These are phyloP conservation scores for Trichoderma arundinaceum DNA, from an alignment of 2,329 filamentous ascomycete species.

Conservation along the genomic window DNA sequence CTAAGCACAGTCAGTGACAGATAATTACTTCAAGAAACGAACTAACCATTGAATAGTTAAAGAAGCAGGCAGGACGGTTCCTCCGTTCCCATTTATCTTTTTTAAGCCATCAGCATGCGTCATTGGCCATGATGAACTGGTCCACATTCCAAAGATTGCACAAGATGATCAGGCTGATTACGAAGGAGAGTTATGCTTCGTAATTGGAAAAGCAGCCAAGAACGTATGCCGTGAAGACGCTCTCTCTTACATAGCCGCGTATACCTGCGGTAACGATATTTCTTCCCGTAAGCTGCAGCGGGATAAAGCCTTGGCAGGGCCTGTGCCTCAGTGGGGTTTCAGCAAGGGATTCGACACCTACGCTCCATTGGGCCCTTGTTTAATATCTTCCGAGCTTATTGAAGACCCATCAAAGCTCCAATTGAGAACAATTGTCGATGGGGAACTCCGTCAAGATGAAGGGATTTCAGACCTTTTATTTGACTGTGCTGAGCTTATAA, in stretches of 20 bases:
- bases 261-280: slow-evolving; percentile 61
- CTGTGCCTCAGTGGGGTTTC: slow-evolving; percentile 62
- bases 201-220: slow-evolving; percentile 57
- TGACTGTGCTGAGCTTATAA: slow-evolving; percentile 46
- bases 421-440: slow-evolving; percentile 55
- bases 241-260: slow-evolving; percentile 57
- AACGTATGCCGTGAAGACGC: slow-evolving; percentile 53
- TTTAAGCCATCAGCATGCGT: slow-evolving; percentile 54
- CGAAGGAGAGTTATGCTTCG: slow-evolving; percentile 53
- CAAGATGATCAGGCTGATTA: slow-evolving; percentile 57
- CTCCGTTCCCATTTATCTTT: slow-evolving; percentile 57
- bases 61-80: slow-evolving; percentile 56
- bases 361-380: slow-evolving; percentile 56
- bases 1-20: slow-evolving; percentile 55
- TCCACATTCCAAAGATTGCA: slow-evolving; percentile 55
- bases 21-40: background rate
- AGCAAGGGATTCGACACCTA: slow-evolving; percentile 63
- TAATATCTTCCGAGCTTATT: slow-evolving; percentile 52
- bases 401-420: slow-evolving; percentile 50
- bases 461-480: slow-evolving; percentile 53
- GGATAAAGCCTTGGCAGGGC: slow-evolving; percentile 54
- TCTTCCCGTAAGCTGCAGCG: slow-evolving; percentile 59
- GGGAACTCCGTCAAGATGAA: slow-evolving; percentile 53
- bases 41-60: slow-evolving; percentile 46
- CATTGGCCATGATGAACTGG: slow-evolving; percentile 44